A percentile compares a stretch with the other conserved stretches of the same genome.
Evolutionary conservation across 345 rosid genomes (phyloP).

Genomic region (Mallotus nudiflorus): DNA sequence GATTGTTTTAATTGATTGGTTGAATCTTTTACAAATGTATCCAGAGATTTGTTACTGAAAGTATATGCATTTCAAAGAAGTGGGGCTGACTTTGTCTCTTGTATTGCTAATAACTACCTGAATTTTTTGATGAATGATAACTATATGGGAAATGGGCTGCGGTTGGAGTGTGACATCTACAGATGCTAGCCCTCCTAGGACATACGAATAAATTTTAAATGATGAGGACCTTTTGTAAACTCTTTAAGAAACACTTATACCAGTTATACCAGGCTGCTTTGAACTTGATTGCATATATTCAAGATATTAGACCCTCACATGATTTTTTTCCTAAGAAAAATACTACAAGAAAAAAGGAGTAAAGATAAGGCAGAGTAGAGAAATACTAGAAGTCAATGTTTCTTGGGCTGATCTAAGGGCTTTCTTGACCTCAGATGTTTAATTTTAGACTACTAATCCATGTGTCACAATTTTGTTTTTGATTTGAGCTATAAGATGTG

Average conservation of each 20-base stretch:
- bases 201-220: not conserved
- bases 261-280: not conserved
- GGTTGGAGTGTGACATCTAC: not conserved
- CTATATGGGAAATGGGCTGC: not conserved
- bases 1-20: not conserved
- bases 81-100: not conserved
- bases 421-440: conserved; percentile 3
- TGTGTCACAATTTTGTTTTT: not conserved
- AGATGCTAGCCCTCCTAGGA: not conserved
- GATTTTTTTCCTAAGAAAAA: not conserved
- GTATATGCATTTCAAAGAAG: not conserved
- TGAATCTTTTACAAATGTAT: not conserved
- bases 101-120: not conserved
- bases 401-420: not conserved
- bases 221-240: not conserved
- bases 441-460: not conserved
- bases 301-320: not conserved
- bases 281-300: not conserved
- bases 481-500: not conserved
- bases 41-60: not conserved
- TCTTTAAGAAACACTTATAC: not conserved
- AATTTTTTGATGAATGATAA: not conserved
- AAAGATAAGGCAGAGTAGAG: not conserved
- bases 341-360: not conserved
- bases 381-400: not conserved